Conservation (phyloP, 2,329 filamentous ascomycete species). For the Alternaria conjuncta region DNA sequence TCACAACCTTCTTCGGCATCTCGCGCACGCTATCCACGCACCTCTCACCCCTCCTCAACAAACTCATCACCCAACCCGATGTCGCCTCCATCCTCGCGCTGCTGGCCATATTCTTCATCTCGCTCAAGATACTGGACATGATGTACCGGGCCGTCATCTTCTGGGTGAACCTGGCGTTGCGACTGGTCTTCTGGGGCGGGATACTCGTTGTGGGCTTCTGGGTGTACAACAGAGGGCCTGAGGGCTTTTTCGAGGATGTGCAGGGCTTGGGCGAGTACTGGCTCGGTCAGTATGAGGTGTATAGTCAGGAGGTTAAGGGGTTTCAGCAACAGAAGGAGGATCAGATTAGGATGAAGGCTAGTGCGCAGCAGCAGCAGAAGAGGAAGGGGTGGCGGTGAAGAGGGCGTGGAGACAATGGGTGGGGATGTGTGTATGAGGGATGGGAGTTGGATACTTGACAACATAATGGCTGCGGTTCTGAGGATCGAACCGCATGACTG, state of each 20-base stretch:
- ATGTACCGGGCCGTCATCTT: conserved; percentile 75
- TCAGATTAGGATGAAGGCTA: conserved; percentile 32
- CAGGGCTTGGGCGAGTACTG: conserved; percentile 44
- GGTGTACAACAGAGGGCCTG: conserved; percentile 67
- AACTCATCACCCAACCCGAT: conserved; percentile 48
- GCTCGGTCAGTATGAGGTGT: conserved; percentile 49
- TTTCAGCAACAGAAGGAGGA: conserved; percentile 33
- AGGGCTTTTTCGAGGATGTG: conserved; percentile 68
- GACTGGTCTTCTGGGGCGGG: conserved; percentile 68
- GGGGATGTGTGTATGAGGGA: background rate
- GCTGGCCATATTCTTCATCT: conserved; percentile 67
- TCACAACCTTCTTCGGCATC: conserved; percentile 38
- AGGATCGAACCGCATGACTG: background rate
- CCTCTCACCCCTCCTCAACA: conserved; percentile 38
- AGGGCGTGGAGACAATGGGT: background rate
- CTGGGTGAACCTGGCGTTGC: conserved; percentile 72
- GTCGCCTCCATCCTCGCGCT: conserved; percentile 62
- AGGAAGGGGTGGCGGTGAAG: conserved; percentile 18
- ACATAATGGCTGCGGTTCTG: background rate
- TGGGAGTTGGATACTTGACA: background rate
- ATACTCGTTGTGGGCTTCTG: conserved; percentile 63
- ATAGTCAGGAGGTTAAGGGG: conserved; percentile 35
- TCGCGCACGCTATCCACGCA: conserved; percentile 36
- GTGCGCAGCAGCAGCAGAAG: conserved; percentile 16
- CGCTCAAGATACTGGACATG: conserved; percentile 70